Base-by-base conservation (phyloP, 139 green algal genomes). In the Limnomonas spitsbergensis region DNA sequence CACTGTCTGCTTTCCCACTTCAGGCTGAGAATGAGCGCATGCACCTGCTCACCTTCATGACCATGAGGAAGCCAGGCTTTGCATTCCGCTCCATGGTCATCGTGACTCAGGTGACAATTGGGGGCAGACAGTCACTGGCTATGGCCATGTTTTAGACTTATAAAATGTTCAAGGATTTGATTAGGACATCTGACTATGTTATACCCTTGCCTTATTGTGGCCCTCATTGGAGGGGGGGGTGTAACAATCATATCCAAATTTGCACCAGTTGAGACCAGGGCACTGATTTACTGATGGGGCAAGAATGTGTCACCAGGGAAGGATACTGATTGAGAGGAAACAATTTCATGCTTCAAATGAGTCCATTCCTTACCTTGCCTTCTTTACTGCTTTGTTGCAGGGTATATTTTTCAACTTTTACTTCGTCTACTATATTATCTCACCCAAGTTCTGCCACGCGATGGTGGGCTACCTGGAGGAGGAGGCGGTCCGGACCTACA, bases 401-500 rank as follows among this genome's bases (percentile, higher is more conserved):
- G 94, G 91, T 53, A 61, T 98, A 29, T 95, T 98, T 73, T 96
- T 94, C 83, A 98, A 96, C 83, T 37, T 84, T 1, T 98, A 92
- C 87, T 91, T 92, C 53, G 3, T 97, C 4, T 73, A 81, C 20
- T 98, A 99, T 83, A 42, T 95, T 53, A 6, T 98, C 7, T 87
- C 69, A 0, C 95, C 95, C 69, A 83, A 80, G 38, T 42, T 78
- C 52, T 78, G 70, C 24, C 68, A 74, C 36, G 24, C 6, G 29
- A 27, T 74, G 14, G 68, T 74, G 1, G 61, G 68, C 29, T 98
- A 98, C 82, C 82, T 98, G 73, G 94, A 98, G 84, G 95, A 99
- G 83, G 94, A 99, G 83, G 95, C 95, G 0, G 89, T 97, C 1
- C 88, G 90, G 54, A 98, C 95, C 0, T 98, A 98, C 92, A 98